Evolutionary conservation across 1,139 yeast species (phyloP), one percentile per base, ranked within the genome.

Genomic region (Kodamaea derodonti): DNA sequence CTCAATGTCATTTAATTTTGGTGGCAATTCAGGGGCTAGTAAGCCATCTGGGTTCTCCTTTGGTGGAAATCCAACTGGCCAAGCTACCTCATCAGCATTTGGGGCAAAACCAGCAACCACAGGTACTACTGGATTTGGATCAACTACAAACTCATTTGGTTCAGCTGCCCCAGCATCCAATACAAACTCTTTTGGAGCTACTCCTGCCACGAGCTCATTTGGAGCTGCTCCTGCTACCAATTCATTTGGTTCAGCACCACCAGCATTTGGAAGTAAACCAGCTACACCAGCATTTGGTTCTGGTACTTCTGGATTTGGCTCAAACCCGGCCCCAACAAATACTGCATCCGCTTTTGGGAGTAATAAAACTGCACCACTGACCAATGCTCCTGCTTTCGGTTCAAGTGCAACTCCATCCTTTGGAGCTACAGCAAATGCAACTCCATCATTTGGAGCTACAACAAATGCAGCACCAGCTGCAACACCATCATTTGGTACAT

Each of bases 61-160:
- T 7, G 28, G 32, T 18, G 32, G 36, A 9, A 20, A 40, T 14
- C 24, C 43, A 14, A 18, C 14, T 14, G 20, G 27, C 8, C 30
- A 7, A 25, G 29, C 17, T 24, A 23, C 15, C 25, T 16, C 28
- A 20, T 27, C 31, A 12, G 35, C 31, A 16, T 32, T 32, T 18
- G 27, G 25, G 4, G 28, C 28, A n/a, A 11, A 11, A 10, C 28
- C 28, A 10, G 28, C 14, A 23, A 40, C 50, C 9, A 10, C 46
- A 10, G 39, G 42, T n/a, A 55, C 50, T 31, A 29, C 49, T 43
- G 28, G 56, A 46, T 35, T 60, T 46, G 51, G 62, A 46, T 30
- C 63, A 60, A 50, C 46, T 35, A 15, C 18, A 20, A 26, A 29
- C 13, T 25, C 26, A 26, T 20, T 24, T 16, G 44, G 36, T 15